Base-by-base conservation (phyloP, 129 eudicot species). In the Chrysanthemum makinoi region DNA sequence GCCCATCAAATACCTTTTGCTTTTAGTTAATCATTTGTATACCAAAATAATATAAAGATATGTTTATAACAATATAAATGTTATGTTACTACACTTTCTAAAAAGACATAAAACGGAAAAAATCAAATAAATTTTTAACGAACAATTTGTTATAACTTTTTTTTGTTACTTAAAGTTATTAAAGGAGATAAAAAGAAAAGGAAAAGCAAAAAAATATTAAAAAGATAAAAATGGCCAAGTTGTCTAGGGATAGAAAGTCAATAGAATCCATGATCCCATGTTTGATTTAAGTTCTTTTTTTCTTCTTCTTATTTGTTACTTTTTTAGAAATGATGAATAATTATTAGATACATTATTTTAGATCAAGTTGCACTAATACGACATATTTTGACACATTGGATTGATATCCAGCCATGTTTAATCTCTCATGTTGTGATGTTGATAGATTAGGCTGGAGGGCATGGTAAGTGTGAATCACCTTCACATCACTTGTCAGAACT, bases 221-320 rank as follows among this genome's bases (percentile, higher is more conserved):
- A 74, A 43, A 52, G 28, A 58, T 39, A 0, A 39, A n/a, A 47
- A 55, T 66, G 60, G 60, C 66, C 73, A 17, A 55, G 79, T 24
- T 74, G 79, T 55, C 66, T 22, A 65, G 28, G 33, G 51, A 75
- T 63, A 24, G 8, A 64, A 75, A 65, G 47, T 73, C 70, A 28
- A 73, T 52, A 18, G 26, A 62, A 17, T 53, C 65, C 72, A 66
- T 75, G 72, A 53, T 65, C 33, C 57, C 47, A 65, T 30, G 18
- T 16, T 16, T 58, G 9, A 3, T 43, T 44, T 44, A 10, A 3
- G 20, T 44, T 46, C 47, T 46, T 72, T n/a, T 48, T 7, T 3
- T 46, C 30, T 28, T 28, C 4, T 59, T 2, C 1, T 18, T 10
- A 33, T 71, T 20, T 39, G 0, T 6, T 19, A 18, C 15, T 57